These are phyloP conservation scores for Pseudopyrenochaeta lycopersici DNA, from an alignment of 2,329 filamentous ascomycete species.

Conservation along the genomic window DNA sequence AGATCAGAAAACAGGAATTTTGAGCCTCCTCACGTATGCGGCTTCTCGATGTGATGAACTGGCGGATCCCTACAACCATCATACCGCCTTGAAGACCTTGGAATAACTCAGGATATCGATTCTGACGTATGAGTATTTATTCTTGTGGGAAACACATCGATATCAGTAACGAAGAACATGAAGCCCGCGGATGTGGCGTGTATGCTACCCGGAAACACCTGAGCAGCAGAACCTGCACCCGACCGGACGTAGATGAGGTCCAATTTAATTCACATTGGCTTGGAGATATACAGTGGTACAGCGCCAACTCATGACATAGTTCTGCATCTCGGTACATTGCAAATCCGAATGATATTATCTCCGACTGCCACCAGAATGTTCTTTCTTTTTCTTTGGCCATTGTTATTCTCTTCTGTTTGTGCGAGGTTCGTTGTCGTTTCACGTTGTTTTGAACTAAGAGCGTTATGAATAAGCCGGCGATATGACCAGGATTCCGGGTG, in stretches of 20 bases:
- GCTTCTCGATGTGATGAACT: too few species aligned
- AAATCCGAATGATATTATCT: neutral
- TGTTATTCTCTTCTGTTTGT: neutral
- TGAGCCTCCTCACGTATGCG: constrained; percentile 1
- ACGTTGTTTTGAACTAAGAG: constrained; percentile 19
- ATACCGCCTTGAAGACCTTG: too few species aligned
- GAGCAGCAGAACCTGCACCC: neutral
- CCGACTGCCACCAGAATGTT: neutral
- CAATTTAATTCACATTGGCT: constrained; percentile 16
- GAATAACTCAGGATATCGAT: neutral
- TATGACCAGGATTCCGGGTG: constrained; percentile 14
- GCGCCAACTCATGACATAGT: constrained; percentile 13
- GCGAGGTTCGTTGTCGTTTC: constrained; percentile 1
- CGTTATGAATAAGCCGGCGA: constrained; percentile 6
- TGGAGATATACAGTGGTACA: neutral
- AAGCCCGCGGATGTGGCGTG: constrained; percentile 11
- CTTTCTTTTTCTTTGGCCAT: neutral
- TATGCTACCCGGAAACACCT: constrained; percentile 5
- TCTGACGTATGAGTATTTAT: neutral
- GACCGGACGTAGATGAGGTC: neutral
- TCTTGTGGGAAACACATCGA: neutral
- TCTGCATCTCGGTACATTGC: constrained; percentile 4
- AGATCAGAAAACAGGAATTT: constrained; percentile 18
- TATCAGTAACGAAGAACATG: neutral
- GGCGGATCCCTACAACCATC: too few species aligned